These are phyloP conservation scores for Nyctanthes arbortristis DNA, from an alignment of 257 asterid species.

Conservation along the genomic window DNA sequence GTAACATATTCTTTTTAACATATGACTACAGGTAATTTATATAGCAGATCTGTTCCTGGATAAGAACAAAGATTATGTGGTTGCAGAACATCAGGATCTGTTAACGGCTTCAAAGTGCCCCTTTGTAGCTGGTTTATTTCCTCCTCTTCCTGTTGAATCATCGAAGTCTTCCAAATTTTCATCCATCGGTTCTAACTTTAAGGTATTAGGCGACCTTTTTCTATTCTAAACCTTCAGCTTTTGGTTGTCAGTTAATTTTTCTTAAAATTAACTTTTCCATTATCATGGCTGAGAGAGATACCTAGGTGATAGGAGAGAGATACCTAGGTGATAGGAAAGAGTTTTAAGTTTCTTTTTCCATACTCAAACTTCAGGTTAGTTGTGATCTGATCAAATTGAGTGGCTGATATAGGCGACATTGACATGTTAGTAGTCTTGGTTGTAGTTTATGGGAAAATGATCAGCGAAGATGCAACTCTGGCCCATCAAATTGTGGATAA, in stretches of 20 bases:
- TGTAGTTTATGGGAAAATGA: neutral
- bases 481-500: neutral
- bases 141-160: slow-evolving; percentile 88
- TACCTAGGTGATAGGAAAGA: no score
- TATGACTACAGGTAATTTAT: slow-evolving; percentile 67
- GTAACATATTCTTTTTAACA: slow-evolving; percentile 4
- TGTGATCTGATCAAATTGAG: neutral
- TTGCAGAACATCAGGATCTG: slow-evolving; percentile 94
- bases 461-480: neutral
- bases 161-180: slow-evolving; percentile 97
- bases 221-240: neutral
- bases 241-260: neutral
- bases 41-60: slow-evolving; percentile 94
- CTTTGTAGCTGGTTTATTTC: slow-evolving; percentile 91
- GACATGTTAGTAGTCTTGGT: neutral
- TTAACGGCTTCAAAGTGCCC: slow-evolving; percentile 82
- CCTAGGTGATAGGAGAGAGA: no score
- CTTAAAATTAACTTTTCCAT: neutral
- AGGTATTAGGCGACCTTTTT: slow-evolving; percentile 49
- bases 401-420: neutral
- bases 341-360: neutral
- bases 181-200: slow-evolving; percentile 93
- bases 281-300: neutral
- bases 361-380: neutral
- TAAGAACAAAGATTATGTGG: slow-evolving; percentile 97